phyloP scores from a whole-genome alignment of 129 eudicot species.

The Saposhnikovia divaricata region DNA sequence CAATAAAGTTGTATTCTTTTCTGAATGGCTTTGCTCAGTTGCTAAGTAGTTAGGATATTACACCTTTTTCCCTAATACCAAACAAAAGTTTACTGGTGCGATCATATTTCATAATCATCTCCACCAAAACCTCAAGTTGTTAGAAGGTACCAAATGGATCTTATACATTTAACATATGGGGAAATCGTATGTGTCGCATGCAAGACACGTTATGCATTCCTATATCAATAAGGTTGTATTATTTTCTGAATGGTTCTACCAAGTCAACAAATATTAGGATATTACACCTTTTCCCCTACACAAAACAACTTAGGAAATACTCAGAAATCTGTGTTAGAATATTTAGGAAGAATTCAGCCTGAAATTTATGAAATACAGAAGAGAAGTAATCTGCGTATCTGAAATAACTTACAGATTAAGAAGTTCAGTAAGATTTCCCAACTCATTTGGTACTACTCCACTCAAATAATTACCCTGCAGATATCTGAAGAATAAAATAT shows the following conservation, averaged over 20 bases:
- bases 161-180: neutral
- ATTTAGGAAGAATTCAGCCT: neutral
- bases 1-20: neutral
- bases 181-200: neutral
- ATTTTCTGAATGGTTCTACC: neutral
- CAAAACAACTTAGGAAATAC: neutral
- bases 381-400: neutral
- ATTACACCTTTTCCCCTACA: neutral
- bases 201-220: neutral
- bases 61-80: neutral
- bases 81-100: neutral
- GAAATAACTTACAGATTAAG: slow-evolving; percentile 56
- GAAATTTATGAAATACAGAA: slow-evolving; percentile 5
- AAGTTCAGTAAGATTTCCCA: slow-evolving; percentile 72
- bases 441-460: slow-evolving; percentile 70
- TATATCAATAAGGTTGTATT: neutral
- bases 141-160: neutral
- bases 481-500: slow-evolving; percentile 39
- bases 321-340: neutral
- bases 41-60: neutral
- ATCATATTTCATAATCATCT: neutral
- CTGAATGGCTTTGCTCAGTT: neutral
- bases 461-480: slow-evolving; percentile 88
- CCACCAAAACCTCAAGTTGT: neutral
- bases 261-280: neutral